Percentiles rank a stretch among this genome's conserved stretches.
phyloP scores from a whole-genome alignment of 306 rosid species.

The Vachellia pachyceras region DNA sequence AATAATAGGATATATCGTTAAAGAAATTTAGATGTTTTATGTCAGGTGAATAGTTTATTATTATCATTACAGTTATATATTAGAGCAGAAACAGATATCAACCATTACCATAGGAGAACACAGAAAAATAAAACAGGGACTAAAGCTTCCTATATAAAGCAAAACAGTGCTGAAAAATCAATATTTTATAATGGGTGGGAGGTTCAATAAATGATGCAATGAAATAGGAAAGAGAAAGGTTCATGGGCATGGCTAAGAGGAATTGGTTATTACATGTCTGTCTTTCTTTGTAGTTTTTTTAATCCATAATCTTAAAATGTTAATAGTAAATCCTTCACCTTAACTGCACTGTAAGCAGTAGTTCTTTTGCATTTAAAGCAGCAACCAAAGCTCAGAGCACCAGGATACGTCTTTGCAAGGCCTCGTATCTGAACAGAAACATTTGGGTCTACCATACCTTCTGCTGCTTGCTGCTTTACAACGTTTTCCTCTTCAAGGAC shows the following conservation, averaged over 20 bases:
- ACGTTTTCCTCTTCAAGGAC: conserved; percentile 80
- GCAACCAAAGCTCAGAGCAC: conserved; percentile 53
- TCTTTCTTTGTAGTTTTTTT: not conserved
- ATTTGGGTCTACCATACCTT: conserved; percentile 54
- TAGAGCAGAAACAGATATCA: too few species aligned
- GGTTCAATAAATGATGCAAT: not conserved
- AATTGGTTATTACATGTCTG: not conserved
- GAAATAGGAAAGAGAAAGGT: not conserved
- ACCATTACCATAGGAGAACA: too few species aligned
- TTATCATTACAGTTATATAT: too few species aligned
- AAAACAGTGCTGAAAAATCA: too few species aligned
- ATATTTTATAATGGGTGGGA: too few species aligned
- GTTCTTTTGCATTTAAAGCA: conserved; percentile 66
- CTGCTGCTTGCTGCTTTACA: conserved; percentile 58
- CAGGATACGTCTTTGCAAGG: conserved; percentile 81
- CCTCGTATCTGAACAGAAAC: conserved; percentile 87
- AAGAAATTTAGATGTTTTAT: too few species aligned
- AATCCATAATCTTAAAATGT: conserved; percentile 17
- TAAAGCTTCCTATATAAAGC: too few species aligned
- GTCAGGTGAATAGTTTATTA: too few species aligned
- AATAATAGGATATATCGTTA: too few species aligned
- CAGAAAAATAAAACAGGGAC: too few species aligned
- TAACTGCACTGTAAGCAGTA: conserved; percentile 67
- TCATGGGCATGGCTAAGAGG: conserved; percentile 30
- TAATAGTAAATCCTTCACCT: conserved; percentile 54